Base-by-base conservation (phyloP, 2,329 filamentous ascomycete species). In the Berkeleyomyces rouxiae region DNA sequence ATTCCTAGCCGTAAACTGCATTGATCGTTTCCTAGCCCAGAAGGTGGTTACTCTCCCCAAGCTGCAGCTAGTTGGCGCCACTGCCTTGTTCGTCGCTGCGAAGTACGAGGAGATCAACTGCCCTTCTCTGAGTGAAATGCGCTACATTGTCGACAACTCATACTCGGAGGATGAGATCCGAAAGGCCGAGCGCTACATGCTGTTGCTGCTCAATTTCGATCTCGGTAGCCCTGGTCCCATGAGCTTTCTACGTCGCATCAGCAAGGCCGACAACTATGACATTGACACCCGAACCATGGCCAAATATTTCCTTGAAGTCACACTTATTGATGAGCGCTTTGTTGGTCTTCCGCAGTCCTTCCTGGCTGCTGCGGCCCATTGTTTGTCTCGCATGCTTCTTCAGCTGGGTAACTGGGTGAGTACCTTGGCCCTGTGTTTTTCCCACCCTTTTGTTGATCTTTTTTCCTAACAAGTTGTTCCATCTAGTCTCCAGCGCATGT, bases 21-120 rank as follows among this genome's bases (percentile, higher is more conserved):
- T 99, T 66, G 93, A 99, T 73, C 89, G 93, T 36, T 99, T 99
- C 73, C 82, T 99, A 31, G 93, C 91, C 0, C 83, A 83, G 77
- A 99, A 99, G 78, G 85, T 96, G 44, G 91, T 99, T 42, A 97
- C 93, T 1, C 82, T 97, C 11, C 88, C 87, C 66, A 97, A 97
- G 76, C 80, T 99, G 55, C 93, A 99, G 76, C 83, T 99, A 13
- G 93, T 97, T 60, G 93, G 93, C 57, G 92, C 93, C 31, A 97
- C 93, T 3, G 93, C 93, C 36, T 87, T 99, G 67, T 91, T 97
- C 69, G 86, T 99, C 65, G 93, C 93, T 10, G 88, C 93, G 68
- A 99, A 99, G 75, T 99, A 96, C 71, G 93, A 99, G 74, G 93
- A 99, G 76, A 96, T 99, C 77, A 95, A 96, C 74, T 96, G 91